These are phyloP conservation scores for Ogataea sp. DNA, from an alignment of 805 yeast genomes.

Conservation along the genomic window DNA sequence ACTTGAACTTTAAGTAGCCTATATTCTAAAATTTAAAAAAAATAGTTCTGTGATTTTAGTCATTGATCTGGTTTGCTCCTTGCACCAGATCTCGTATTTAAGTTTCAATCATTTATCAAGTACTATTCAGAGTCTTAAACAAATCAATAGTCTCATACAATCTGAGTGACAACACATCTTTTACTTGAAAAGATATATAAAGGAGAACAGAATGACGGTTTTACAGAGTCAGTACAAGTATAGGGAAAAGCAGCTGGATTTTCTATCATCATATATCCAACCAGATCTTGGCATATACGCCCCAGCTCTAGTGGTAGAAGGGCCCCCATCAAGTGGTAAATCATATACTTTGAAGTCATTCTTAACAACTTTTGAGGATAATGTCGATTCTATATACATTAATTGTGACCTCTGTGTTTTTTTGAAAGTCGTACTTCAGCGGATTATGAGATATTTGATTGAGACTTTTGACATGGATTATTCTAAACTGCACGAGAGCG, in stretches of 20 bases:
- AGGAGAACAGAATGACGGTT: too few species aligned
- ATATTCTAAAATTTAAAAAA: too few species aligned
- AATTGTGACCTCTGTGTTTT: constrained; percentile 39
- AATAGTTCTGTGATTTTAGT: too few species aligned
- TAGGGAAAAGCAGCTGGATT: constrained; percentile 27
- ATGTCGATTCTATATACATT: constrained; percentile 23
- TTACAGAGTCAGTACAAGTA: constrained; percentile 7
- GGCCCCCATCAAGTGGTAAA: constrained; percentile 42
- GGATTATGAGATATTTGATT: constrained; percentile 26
- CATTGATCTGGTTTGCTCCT: too few species aligned
- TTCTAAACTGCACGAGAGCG: constrained; percentile 7
- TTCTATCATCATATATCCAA: constrained; percentile 28
- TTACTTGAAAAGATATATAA: too few species aligned
- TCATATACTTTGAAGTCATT: constrained; percentile 28
- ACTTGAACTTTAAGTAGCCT: too few species aligned
- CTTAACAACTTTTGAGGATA: constrained; percentile 17
- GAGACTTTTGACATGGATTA: constrained; percentile 3
- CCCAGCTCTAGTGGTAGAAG: constrained; percentile 36
- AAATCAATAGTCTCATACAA: too few species aligned
- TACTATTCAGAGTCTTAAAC: too few species aligned
- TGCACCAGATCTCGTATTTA: too few species aligned
- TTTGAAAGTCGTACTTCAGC: constrained; percentile 31
- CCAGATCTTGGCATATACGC: constrained; percentile 21
- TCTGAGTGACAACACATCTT: too few species aligned
- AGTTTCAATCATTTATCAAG: too few species aligned